These are phyloP conservation scores for Sordaria brevicollis DNA, from an alignment of 495 filamentous ascomycete species.

Conservation along the genomic window DNA sequence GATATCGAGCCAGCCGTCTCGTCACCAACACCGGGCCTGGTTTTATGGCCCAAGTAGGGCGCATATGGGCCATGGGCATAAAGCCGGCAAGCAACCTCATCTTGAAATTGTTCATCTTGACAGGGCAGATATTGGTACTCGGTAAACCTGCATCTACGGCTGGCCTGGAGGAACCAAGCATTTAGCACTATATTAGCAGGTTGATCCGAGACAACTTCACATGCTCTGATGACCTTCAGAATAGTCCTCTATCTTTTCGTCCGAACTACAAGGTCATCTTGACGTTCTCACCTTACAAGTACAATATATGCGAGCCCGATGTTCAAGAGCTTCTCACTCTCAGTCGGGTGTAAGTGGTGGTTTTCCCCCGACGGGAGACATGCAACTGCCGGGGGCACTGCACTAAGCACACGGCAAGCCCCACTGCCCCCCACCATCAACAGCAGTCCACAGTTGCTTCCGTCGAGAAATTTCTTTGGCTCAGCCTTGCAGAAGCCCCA, in stretches of 20 bases:
- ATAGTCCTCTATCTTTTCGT: not conserved
- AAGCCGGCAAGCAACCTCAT: not conserved
- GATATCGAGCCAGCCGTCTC: slow-evolving; percentile 17
- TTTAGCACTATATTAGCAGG: not conserved
- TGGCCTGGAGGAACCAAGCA: not conserved
- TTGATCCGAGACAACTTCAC: not conserved
- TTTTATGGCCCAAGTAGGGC: not conserved
- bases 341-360: not conserved
- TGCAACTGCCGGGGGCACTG: not conserved
- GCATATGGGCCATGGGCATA: not conserved
- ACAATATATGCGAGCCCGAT: not conserved
- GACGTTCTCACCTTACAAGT: not conserved
- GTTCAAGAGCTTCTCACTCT: too few relatives aligned
- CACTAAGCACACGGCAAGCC: not conserved
- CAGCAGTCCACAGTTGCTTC: not conserved
- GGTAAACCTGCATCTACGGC: not conserved
- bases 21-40: not conserved
- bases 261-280: not conserved
- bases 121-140: not conserved
- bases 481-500: slow-evolving; percentile 1
- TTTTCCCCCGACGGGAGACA: too few relatives aligned
- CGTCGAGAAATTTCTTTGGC: slow-evolving; percentile 2
- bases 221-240: not conserved
- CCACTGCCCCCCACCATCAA: not conserved
- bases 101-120: not conserved